Conservation (phyloP, 116 monocot genomes). For the Trichopus zeylanicus region DNA sequence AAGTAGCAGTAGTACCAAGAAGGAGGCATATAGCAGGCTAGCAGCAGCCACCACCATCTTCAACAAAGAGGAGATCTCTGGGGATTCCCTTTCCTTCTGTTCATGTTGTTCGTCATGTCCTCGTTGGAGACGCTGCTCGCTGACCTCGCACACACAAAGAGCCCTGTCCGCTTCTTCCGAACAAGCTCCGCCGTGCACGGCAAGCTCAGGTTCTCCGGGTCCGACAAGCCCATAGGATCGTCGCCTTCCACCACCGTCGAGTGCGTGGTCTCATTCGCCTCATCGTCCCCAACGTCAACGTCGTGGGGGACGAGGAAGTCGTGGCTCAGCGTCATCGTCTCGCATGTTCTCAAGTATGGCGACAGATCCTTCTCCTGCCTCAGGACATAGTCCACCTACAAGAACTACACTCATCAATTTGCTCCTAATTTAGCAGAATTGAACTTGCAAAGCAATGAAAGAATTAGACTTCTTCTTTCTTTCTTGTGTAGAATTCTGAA, state of each 20-base stretch:
- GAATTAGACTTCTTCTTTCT: too few species aligned
- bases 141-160: constrained; percentile 39
- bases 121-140: constrained; percentile 32
- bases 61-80: constrained; percentile 78
- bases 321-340: constrained; percentile 52
- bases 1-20: not conserved
- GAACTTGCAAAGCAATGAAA: too few species aligned
- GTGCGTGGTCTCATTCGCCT: constrained; percentile 51
- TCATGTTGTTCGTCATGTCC: constrained; percentile 51
- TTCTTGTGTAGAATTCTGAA: too few species aligned
- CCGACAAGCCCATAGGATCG: constrained; percentile 46
- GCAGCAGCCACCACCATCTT: not conserved
- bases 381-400: constrained; percentile 78
- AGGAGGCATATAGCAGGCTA: too few species aligned
- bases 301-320: constrained; percentile 59
- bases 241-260: constrained; percentile 69
- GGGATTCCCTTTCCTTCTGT: constrained; percentile 88
- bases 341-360: constrained; percentile 52
- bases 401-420: not conserved
- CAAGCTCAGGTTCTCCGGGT: too few species aligned
- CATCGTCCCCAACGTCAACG: constrained; percentile 30
- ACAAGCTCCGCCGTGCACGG: constrained; percentile 24
- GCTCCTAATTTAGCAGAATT: too few species aligned
- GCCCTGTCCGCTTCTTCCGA: constrained; percentile 45
- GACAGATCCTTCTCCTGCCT: constrained; percentile 61